phyloP scores from a whole-genome alignment of 208 protist genomes.

The Wallacemonas sp. region DNA sequence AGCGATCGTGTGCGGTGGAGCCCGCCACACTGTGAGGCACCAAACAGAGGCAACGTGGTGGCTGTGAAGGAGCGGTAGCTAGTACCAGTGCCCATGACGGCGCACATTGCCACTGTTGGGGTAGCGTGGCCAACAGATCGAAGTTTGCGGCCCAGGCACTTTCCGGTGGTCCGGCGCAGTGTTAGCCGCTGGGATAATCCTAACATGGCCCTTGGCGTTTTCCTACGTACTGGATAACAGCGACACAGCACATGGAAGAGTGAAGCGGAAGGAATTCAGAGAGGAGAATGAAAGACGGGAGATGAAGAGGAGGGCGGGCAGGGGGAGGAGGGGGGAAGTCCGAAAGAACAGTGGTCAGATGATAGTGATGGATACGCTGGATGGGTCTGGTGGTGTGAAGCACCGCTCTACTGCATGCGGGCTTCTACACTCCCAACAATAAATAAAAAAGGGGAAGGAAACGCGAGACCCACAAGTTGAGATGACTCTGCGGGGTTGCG shows the following conservation, averaged over 20 bases:
- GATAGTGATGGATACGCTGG: too few species aligned
- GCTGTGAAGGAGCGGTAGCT: conserved; percentile 1
- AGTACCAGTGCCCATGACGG: not conserved
- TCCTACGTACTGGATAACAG: not conserved
- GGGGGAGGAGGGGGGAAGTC: not conserved
- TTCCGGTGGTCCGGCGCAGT: conserved; percentile 8
- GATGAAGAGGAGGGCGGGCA: not conserved
- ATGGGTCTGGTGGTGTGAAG: too few species aligned
- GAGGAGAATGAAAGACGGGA: not conserved
- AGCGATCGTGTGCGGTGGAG: not conserved
- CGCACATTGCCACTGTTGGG: not conserved
- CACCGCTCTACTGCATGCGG: too few species aligned
- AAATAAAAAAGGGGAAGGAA: too few species aligned
- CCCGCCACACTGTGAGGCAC: not conserved
- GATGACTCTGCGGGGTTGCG: too few species aligned
- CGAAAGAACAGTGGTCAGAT: not conserved
- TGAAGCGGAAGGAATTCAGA: not conserved
- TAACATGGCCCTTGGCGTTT: not conserved
- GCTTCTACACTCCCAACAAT: too few species aligned
- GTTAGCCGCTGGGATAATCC: not conserved
- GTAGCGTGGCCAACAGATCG: not conserved
- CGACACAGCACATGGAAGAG: not conserved
- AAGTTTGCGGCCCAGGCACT: not conserved
- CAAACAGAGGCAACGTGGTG: not conserved
- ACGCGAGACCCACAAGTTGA: too few species aligned